phyloP scores from a whole-genome alignment of 2,329 filamentous ascomycete genomes.

The Colletotrichum filicis region DNA sequence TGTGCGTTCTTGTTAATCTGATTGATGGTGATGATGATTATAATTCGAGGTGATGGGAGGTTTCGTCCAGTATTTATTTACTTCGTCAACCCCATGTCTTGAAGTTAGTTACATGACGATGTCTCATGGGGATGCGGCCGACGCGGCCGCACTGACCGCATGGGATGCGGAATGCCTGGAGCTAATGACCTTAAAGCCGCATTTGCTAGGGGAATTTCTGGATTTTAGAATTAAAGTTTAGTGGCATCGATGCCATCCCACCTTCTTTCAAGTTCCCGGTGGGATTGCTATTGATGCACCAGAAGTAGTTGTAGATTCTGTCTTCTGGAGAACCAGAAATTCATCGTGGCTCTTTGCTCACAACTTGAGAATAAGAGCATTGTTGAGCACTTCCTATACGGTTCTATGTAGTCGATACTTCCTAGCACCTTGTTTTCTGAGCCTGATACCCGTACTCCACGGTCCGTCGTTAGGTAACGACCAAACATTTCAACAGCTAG shows the following conservation, averaged over 20 bases:
- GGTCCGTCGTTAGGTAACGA: too few relatives aligned
- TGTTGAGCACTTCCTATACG: too few relatives aligned
- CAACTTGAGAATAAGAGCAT: too few relatives aligned
- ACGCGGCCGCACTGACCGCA: constrained; percentile 2
- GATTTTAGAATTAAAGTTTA: not conserved
- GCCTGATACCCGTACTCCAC: too few relatives aligned
- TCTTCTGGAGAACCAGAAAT: too few relatives aligned
- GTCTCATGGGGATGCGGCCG: not conserved
- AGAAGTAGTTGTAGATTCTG: too few relatives aligned
- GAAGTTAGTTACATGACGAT: not conserved
- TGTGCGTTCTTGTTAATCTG: not conserved
- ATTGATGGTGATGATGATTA: not conserved
- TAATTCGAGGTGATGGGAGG: not conserved
- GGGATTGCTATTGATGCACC: too few relatives aligned
- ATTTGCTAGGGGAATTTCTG: not conserved
- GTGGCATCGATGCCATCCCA: not conserved
- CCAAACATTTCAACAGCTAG: too few relatives aligned
- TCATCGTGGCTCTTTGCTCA: too few relatives aligned
- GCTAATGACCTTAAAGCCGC: not conserved
- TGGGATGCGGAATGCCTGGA: not conserved
- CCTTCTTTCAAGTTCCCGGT: too few relatives aligned
- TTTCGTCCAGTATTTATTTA: not conserved
- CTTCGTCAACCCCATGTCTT: not conserved
- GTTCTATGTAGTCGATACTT: too few relatives aligned
- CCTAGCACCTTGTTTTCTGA: too few relatives aligned